Conservation (phyloP, 352 stramenopile species). For the Globisporangium radiosum region DNA sequence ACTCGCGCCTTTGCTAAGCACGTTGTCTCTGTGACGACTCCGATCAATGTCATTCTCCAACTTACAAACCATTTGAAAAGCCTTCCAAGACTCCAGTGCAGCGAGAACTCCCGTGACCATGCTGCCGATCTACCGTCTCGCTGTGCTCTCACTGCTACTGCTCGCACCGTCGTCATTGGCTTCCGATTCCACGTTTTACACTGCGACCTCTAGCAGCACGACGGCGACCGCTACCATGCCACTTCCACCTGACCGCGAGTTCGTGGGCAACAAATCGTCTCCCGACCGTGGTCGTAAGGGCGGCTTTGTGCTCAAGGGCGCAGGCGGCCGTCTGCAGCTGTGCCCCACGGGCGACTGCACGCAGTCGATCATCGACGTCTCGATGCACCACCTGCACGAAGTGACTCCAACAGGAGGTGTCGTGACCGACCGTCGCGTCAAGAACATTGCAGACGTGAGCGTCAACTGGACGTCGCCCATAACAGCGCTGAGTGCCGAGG, state of each 20-base stretch:
- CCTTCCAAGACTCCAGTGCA: no score
- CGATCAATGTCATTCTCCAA: no score
- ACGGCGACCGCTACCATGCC: not conserved
- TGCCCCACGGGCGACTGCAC: not conserved
- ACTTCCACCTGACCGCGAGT: not conserved
- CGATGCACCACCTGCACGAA: not conserved
- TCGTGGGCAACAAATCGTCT: not conserved
- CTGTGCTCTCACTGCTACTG: not conserved
- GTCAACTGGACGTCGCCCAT: not conserved
- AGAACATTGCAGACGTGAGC: not conserved
- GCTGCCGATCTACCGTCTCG: not conserved
- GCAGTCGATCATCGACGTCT: not conserved
- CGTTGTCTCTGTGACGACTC: no score
- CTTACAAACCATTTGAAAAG: no score
- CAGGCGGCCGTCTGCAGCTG: not conserved
- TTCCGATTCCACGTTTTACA: not conserved
- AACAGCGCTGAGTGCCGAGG: not conserved
- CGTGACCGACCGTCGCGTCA: not conserved
- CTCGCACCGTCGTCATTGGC: not conserved
- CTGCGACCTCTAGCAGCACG: not conserved
- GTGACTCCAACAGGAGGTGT: not conserved
- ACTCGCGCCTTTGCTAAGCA: no score
- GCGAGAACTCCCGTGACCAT: not conserved
- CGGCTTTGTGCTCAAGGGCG: not conserved
- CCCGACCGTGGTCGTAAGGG: not conserved